Percentiles rank a stretch among this genome's conserved stretches.
Conservation (phyloP, 2,329 filamentous ascomycete species). For the Fusarium floridanum region DNA sequence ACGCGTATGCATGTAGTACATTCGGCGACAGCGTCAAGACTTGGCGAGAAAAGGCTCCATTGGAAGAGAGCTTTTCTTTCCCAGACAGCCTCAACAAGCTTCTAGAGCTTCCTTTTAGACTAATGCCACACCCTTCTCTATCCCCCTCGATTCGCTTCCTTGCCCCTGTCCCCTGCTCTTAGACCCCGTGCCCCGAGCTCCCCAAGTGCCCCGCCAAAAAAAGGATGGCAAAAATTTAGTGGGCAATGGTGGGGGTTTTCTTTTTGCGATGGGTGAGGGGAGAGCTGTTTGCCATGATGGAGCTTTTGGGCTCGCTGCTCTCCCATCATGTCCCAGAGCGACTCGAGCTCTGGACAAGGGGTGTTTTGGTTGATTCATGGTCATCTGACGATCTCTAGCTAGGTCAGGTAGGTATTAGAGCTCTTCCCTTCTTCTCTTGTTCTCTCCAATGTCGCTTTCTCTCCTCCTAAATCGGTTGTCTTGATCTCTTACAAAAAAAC, state of each 20-base stretch:
- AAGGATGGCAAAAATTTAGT: conserved; percentile 16
- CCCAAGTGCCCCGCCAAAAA: conserved; percentile 30
- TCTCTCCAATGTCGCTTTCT: conserved; percentile 11
- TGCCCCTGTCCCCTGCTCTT: conserved; percentile 13
- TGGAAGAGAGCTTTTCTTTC: background rate
- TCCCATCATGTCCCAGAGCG: conserved; percentile 32
- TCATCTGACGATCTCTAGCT: conserved; percentile 21
- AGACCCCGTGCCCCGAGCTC: conserved; percentile 26
- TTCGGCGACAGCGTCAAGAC: conserved; percentile 2
- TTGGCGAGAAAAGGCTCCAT: conserved; percentile 4
- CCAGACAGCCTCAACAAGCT: conserved; percentile 20
- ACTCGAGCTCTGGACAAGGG: conserved; percentile 25
- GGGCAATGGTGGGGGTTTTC: conserved; percentile 38
- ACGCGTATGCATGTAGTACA: conserved; percentile 7
- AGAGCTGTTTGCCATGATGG: conserved; percentile 34
- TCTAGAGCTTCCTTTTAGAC: conserved; percentile 26
- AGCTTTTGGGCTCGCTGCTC: conserved; percentile 19
- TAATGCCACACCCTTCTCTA: background rate
- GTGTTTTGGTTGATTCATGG: conserved; percentile 22
- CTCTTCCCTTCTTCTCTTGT: background rate
- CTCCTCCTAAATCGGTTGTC: conserved; percentile 18
- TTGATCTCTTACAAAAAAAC: background rate
- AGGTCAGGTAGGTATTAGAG: conserved; percentile 6
- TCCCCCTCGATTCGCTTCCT: conserved; percentile 2
- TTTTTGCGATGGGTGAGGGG: conserved; percentile 17